Evolutionary conservation across 768 basidiomycete genomes (phyloP).

Genomic region (Mycena latifolia): DNA sequence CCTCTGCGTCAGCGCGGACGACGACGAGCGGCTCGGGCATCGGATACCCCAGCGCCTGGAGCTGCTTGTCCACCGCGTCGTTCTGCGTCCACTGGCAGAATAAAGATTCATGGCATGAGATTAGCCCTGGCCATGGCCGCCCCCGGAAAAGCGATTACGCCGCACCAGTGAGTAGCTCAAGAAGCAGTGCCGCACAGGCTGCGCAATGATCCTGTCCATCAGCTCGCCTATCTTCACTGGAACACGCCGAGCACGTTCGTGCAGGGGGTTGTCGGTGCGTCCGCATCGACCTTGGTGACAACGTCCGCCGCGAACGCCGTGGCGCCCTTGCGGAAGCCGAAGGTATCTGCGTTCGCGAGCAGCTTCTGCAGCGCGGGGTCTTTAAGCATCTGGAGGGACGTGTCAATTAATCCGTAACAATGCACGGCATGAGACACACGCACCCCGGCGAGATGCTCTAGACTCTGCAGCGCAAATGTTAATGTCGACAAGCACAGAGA

Average conservation of each 20-base stretch:
- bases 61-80: constrained; percentile 25
- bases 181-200: constrained; percentile 9
- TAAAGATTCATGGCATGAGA: background rate
- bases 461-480: constrained; percentile 4
- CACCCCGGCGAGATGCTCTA: constrained; percentile 20
- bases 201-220: constrained; percentile 22
- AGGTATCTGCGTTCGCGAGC: constrained; percentile 21
- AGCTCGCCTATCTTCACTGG: constrained; percentile 15
- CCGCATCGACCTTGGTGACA: constrained; percentile 13
- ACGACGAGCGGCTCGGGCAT: constrained; percentile 27
- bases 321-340: constrained; percentile 31
- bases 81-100: constrained; percentile 29
- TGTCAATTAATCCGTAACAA: background rate
- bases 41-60: constrained; percentile 24
- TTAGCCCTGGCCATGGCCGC: background rate
- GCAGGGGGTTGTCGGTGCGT: constrained; percentile 1
- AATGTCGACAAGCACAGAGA: background rate
- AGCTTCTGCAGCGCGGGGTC: constrained; percentile 25
- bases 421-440: background rate
- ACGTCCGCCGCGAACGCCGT: constrained; percentile 29
- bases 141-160: background rate
- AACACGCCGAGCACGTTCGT: constrained; percentile 25
- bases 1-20: constrained; percentile 26
- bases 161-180: constrained; percentile 17
- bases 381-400: constrained; percentile 24